Evolutionary conservation across 2,329 filamentous ascomycete species (phyloP).

Genomic region (Thielaviopsis euricoi): DNA sequence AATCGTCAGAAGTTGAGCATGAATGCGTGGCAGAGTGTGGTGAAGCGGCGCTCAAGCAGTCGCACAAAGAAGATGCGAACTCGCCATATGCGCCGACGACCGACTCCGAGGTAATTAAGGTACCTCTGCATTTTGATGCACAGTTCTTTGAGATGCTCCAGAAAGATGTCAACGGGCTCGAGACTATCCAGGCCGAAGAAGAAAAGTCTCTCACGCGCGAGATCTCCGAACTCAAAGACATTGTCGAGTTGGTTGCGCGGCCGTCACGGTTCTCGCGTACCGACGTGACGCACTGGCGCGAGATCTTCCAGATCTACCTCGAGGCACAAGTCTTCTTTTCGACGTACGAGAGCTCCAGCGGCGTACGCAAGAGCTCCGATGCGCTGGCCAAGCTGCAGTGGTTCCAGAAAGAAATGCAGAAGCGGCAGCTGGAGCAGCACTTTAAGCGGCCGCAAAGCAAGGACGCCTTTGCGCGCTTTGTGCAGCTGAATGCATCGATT

Average conservation of each 20-base stretch:
- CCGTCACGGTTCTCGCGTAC: slow-evolving; percentile 45
- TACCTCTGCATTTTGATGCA: slow-evolving; percentile 59
- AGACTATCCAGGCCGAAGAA: slow-evolving; percentile 50
- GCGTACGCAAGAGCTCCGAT: slow-evolving; percentile 45
- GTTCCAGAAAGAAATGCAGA: slow-evolving; percentile 53
- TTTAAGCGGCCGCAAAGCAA: slow-evolving; percentile 53
- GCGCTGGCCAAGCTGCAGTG: slow-evolving; percentile 52
- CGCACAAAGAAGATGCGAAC: background rate
- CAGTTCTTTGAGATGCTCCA: slow-evolving; percentile 68
- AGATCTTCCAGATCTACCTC: slow-evolving; percentile 68
- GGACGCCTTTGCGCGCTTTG: slow-evolving; percentile 48
- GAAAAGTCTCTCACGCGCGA: slow-evolving; percentile 44
- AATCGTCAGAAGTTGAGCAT: background rate
- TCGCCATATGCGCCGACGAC: background rate
- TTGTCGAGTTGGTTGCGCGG: slow-evolving; percentile 47
- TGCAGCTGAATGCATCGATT: slow-evolving; percentile 57
- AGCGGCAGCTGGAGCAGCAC: slow-evolving; percentile 37
- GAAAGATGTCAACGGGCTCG: slow-evolving; percentile 52
- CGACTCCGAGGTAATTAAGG: slow-evolving; percentile 34
- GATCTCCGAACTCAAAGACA: slow-evolving; percentile 46
- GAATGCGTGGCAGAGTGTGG: background rate
- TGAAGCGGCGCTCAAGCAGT: background rate
- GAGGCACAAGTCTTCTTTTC: slow-evolving; percentile 73
- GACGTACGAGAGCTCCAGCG: slow-evolving; percentile 53
- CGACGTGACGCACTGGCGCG: slow-evolving; percentile 61